Evolutionary conservation across 2,329 filamentous ascomycete species (phyloP).

Genomic region (Ophiostoma ips): DNA sequence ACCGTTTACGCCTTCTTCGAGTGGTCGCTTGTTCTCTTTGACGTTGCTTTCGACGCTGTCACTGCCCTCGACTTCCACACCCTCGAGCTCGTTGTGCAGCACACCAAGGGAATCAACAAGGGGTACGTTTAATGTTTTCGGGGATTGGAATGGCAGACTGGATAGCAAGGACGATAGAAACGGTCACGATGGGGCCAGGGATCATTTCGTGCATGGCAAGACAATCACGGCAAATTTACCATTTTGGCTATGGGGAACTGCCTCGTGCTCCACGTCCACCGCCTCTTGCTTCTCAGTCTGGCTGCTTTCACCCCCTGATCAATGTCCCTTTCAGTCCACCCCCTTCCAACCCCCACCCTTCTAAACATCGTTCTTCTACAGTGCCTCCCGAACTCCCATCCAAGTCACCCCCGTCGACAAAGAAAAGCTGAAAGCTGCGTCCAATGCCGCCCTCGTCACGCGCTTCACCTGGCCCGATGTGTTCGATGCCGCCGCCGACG

Average conservation of each 20-base stretch:
- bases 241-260: too few relatives aligned
- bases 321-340: too few relatives aligned
- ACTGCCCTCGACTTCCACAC: slow-evolving; percentile 83
- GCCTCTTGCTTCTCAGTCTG: neutral
- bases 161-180: too few relatives aligned
- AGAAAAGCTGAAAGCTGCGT: slow-evolving; percentile 59
- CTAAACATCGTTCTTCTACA: slow-evolving; percentile 17
- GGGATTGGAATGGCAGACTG: too few relatives aligned
- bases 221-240: too few relatives aligned
- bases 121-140: slow-evolving; percentile 98
- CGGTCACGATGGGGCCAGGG: too few relatives aligned
- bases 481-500: slow-evolving; percentile 70
- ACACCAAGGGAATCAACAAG: slow-evolving; percentile 82
- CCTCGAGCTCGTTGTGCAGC: slow-evolving; percentile 77
- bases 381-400: slow-evolving; percentile 33
- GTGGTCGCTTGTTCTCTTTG: slow-evolving; percentile 87
- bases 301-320: neutral
- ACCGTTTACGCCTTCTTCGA: slow-evolving; percentile 97
- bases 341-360: too few relatives aligned
- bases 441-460: slow-evolving; percentile 51
- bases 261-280: too few relatives aligned
- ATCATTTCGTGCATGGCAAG: too few relatives aligned
- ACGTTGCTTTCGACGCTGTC: slow-evolving; percentile 91
- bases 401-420: slow-evolving; percentile 48
- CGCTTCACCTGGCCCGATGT: slow-evolving; percentile 60